Evolutionary conservation across 352 stramenopile species (phyloP).

Genomic region (Pythium myriotylum): DNA sequence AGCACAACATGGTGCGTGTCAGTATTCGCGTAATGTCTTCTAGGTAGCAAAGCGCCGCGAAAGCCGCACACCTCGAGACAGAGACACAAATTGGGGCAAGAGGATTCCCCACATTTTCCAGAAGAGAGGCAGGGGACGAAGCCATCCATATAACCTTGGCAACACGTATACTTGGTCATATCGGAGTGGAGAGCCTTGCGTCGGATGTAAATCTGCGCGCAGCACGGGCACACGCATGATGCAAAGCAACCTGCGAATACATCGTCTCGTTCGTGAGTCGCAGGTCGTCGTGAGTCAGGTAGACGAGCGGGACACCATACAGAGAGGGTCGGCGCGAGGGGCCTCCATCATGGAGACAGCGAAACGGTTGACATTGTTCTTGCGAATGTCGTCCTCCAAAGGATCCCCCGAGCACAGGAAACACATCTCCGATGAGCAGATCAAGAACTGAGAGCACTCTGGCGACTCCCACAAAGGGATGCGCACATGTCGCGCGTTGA

Average conservation of each 20-base stretch:
- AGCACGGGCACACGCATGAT: slow-evolving; percentile 86
- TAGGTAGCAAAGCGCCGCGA: too few species aligned
- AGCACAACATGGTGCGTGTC: background rate
- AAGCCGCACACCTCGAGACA: slow-evolving; percentile 74
- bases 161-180: slow-evolving; percentile 93
- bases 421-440: slow-evolving; percentile 44
- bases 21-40: too few species aligned
- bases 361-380: slow-evolving; percentile 76
- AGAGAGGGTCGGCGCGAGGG: slow-evolving; percentile 76
- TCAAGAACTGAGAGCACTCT: slow-evolving; percentile 1
- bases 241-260: slow-evolving; percentile 50
- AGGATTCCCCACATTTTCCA: slow-evolving; percentile 84
- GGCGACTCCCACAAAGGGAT: background rate
- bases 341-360: slow-evolving; percentile 89
- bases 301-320: slow-evolving; percentile 39
- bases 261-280: background rate
- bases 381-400: slow-evolving; percentile 65
- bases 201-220: slow-evolving; percentile 90
- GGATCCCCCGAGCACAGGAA: slow-evolving; percentile 71
- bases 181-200: slow-evolving; percentile 91
- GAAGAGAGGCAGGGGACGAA: slow-evolving; percentile 87
- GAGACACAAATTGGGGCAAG: slow-evolving; percentile 89
- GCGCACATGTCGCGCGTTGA: slow-evolving; percentile 16
- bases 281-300: background rate
- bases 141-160: slow-evolving; percentile 92